Conservation (phyloP, 73 alveolate species). For the Effrenium voratum region DNA sequence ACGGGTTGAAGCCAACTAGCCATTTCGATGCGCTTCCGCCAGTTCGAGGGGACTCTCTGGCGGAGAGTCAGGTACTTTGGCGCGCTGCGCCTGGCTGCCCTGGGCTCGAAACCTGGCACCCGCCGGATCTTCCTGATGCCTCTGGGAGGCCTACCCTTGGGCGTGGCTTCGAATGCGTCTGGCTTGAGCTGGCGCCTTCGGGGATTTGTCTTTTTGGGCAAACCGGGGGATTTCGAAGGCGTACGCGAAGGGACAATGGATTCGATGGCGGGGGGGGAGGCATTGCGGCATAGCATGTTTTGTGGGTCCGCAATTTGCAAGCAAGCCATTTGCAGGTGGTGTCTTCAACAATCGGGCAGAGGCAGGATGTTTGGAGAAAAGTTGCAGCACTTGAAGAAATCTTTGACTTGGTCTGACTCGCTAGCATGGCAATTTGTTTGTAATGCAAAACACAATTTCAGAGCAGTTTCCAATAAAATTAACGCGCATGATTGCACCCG, state of each 20-base stretch:
- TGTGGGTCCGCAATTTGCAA: not conserved
- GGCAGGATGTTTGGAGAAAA: slow-evolving; percentile 3
- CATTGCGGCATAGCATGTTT: not conserved
- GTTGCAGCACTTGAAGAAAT: too few species aligned
- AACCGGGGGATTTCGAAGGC: not conserved
- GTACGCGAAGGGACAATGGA: not conserved
- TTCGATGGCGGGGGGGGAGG: not conserved
- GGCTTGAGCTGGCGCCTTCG: not conserved
- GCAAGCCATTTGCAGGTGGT: slow-evolving; percentile 21
- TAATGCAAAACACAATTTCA: too few species aligned
- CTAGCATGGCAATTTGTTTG: too few species aligned
- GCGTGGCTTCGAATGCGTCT: not conserved
- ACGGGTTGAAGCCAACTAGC: not conserved
- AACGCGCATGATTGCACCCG: too few species aligned
- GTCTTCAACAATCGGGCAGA: slow-evolving; percentile 79
- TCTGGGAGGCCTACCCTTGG: slow-evolving; percentile 31
- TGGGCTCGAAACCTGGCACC: not conserved
- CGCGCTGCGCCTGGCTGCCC: slow-evolving; percentile 68
- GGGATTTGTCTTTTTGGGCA: not conserved
- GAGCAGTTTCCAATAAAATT: too few species aligned
- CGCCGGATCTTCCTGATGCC: slow-evolving; percentile 74
- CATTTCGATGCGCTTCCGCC: not conserved
- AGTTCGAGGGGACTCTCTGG: not conserved
- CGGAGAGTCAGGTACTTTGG: slow-evolving; percentile 53
- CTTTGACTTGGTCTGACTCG: too few species aligned